phyloP scores from a whole-genome alignment of 805 yeast species.

The Ogataea methanolica region DNA sequence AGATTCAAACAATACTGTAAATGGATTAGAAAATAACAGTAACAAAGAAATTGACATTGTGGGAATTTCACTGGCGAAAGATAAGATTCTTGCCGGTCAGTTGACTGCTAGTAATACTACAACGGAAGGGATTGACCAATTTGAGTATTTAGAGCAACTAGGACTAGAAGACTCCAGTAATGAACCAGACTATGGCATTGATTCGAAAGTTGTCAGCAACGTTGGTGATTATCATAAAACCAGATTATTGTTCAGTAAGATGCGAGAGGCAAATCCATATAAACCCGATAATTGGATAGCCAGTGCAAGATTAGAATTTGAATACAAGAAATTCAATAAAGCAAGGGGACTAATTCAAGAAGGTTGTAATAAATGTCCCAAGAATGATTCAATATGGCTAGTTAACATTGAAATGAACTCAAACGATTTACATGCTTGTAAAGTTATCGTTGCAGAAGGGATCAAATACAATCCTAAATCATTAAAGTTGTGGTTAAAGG shows the following conservation, averaged over 20 bases:
- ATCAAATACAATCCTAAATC: slow-evolving; percentile 53
- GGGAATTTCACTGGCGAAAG: slow-evolving; percentile 60
- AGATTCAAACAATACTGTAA: slow-evolving; percentile 31
- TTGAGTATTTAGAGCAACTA: slow-evolving; percentile 40
- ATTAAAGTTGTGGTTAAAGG: slow-evolving; percentile 67
- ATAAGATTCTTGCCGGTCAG: slow-evolving; percentile 49
- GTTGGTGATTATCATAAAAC: slow-evolving; percentile 57
- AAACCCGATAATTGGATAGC: slow-evolving; percentile 84
- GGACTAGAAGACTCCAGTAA: slow-evolving; percentile 14
- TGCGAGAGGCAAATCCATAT: slow-evolving; percentile 66
- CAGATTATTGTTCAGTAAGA: slow-evolving; percentile 57
- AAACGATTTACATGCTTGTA: slow-evolving; percentile 40
- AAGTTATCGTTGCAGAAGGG: slow-evolving; percentile 61
- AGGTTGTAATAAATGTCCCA: slow-evolving; percentile 69
- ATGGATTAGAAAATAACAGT: slow-evolving; percentile 18
- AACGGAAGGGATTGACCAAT: slow-evolving; percentile 27
- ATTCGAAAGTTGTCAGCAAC: slow-evolving; percentile 21
- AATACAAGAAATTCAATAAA: slow-evolving; percentile 44
- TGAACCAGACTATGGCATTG: slow-evolving; percentile 6
- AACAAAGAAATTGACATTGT: slow-evolving; percentile 37
- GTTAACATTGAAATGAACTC: slow-evolving; percentile 66
- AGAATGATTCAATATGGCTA: slow-evolving; percentile 74
- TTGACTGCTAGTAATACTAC: slow-evolving; percentile 37
- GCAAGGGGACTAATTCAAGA: slow-evolving; percentile 65
- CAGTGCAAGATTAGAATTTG: slow-evolving; percentile 72